Evolutionary conservation across 106 monocot species (phyloP).

Genomic region (Allium sativum): DNA sequence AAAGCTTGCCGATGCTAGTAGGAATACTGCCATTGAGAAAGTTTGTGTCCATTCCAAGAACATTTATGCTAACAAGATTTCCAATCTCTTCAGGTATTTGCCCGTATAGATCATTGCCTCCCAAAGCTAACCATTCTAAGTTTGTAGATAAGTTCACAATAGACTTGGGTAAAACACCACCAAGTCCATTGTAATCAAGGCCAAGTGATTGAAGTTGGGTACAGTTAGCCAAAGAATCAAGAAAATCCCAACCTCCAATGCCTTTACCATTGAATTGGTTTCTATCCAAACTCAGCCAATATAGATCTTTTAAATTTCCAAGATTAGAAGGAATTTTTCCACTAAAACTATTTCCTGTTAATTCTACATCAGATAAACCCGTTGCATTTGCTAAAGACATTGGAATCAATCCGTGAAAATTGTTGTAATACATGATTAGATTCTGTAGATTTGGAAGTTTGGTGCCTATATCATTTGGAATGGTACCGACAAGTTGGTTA

Average conservation of each 20-base stretch:
- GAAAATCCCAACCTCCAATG: conserved; percentile 19
- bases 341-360: conserved; percentile 9
- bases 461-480: conserved; percentile 8
- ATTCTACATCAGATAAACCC: neutral
- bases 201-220: neutral
- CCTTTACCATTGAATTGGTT: conserved; percentile 16
- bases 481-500: conserved; percentile 11
- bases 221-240: conserved; percentile 16
- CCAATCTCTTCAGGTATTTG: conserved; percentile 6
- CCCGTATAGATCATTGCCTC: neutral
- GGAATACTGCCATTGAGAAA: neutral
- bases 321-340: conserved; percentile 18
- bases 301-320: conserved; percentile 5
- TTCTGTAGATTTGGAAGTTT: conserved; percentile 6
- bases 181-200: conserved; percentile 5
- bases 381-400: conserved; percentile 13
- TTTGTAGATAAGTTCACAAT: conserved; percentile 5
- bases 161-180: conserved; percentile 14
- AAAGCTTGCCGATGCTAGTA: neutral
- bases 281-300: neutral
- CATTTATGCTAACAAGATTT: neutral
- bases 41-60: neutral
- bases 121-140: neutral
- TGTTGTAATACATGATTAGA: conserved; percentile 6
- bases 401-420: conserved; percentile 10